These are phyloP conservation scores for Metschnikowia gelsemii DNA, from an alignment of 805 yeast genomes.

Conservation along the genomic window DNA sequence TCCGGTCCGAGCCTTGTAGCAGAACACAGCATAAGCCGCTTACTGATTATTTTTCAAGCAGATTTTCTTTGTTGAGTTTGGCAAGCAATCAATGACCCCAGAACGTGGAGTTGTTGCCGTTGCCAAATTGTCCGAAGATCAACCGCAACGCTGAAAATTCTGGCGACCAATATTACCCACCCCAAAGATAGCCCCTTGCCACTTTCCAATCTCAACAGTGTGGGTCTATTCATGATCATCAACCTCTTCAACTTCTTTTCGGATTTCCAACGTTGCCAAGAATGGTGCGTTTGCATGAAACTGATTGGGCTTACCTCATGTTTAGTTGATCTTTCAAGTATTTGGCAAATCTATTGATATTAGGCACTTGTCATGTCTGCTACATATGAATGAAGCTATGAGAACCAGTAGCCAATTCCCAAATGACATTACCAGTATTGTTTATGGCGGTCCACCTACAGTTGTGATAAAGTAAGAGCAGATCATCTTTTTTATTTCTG, in stretches of 20 bases:
- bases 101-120: conserved; percentile 99
- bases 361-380: too few relatives aligned
- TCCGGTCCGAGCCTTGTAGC: conserved; percentile 94
- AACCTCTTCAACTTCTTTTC: conserved; percentile 50
- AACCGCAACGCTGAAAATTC: conserved; percentile 90
- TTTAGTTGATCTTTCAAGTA: conserved; percentile 89
- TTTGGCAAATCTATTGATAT: too few relatives aligned
- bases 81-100: conserved; percentile 97
- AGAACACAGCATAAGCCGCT: conserved; percentile 90
- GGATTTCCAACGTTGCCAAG: conserved; percentile 90
- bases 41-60: conserved; percentile 98
- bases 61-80: conserved; percentile 93
- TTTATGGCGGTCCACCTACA: too few relatives aligned
- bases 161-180: conserved; percentile 99
- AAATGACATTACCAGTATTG: too few relatives aligned
- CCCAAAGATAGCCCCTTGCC: conserved; percentile 97
- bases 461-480: too few relatives aligned
- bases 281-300: conserved; percentile 99
- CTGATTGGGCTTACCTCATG: conserved; percentile 91
- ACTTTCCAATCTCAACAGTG: conserved; percentile 53
- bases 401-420: too few relatives aligned
- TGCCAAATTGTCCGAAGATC: conserved; percentile 88
- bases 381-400: too few relatives aligned
- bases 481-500: too few relatives aligned
- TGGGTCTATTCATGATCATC: conserved; percentile 39